Evolutionary conservation across 2,329 filamentous ascomycete species (phyloP), one percentile per base, ranked within the genome.

Genomic region (Mollisia scopiformis): DNA sequence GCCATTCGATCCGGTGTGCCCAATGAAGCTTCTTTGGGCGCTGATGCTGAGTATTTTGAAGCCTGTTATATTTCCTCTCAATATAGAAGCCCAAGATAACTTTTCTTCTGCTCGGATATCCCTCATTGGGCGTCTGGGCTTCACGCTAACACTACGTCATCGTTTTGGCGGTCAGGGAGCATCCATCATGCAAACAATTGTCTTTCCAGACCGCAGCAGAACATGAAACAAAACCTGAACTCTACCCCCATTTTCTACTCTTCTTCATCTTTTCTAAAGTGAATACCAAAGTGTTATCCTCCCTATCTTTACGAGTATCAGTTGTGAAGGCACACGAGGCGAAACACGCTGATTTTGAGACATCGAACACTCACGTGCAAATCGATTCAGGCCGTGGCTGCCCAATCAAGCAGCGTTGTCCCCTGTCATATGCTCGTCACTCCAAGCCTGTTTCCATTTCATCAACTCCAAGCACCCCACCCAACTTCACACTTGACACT

Each of bases 401-500:
- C 57, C 49, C 49, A 51, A 51, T 31, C 49, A 31, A 46, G 21
- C 49, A 59, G 31, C 50, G 51, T 16, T 54, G 19, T 33, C 28
- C 57, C 57, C 51, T 59, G 47, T 43, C 46, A 19, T 30, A 39
- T 52, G 50, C 33, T 59, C 53, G 56, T 62, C 62, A 53, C 57
- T 46, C 55, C 23, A 10, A 64, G 58, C 59, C 62, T 60, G 41
- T 58, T 62, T 66, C 63, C 39, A 5, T 6, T 21, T 23, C 39
- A 46, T 46, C 47, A 33, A 43, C 30, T 39, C 28, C 53, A 35
- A 60, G 35, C 60, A 61, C 50, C 53, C 54, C 59, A 43, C 54
- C 61, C 55, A 61, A 46, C 47, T 39, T 33, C 58, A 61, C 41
- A 49, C 55, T 51, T 50, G 31, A 55, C 19, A 39, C 28, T 16